Base-by-base conservation (phyloP, 2,329 filamentous ascomycete species). In the Thielaviopsis euricoi region DNA sequence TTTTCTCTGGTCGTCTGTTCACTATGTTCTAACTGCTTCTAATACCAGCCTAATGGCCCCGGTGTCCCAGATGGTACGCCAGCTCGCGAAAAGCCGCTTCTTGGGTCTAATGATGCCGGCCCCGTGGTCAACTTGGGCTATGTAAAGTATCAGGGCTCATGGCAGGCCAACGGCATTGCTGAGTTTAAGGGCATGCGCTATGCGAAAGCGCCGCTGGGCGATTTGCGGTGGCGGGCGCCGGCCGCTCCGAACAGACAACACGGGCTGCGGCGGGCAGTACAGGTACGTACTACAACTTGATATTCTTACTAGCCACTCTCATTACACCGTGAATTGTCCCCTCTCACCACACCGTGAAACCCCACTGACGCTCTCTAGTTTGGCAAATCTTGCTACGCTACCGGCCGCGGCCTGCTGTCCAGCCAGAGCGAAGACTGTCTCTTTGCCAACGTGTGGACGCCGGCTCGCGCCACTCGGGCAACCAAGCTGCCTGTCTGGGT, bases 371-470 rank as follows among this genome's bases (percentile, higher is more conserved):
- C 25, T 9, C 9, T 4, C 25, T 4, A 26, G 58, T 60, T 55
- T 23, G 58, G 60, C 4, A 57, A 59, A n/a, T 22, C 19, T 2
- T 59, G 59, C 52, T 56, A 57, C 26, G 61, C 54, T 5, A 61
- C 57, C 6, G 55, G 46, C 9, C 25, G 57, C 19, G 46, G 53
- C 15, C 6, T 52, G 29, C 22, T 22, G 13, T 60, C 62, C 1
- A 64, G 66, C 4, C 71, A 69, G 58, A 67, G 67, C 17, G 76
- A 78, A 60, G 75, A 78, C 63, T 78, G 75, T 53, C 65, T 78
- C 48, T 71, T 71, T 43, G 66, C 74, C 52, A 77, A 78, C 57
- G 70, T 77, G 59, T 78, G 73, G 73, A 71, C 70, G 0, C 74
- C 75, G 0, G 67, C 70, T 48, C 64, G 63, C 17, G 62, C 64